Conservation (phyloP, 2,329 filamentous ascomycete genomes). For the Calonectria pteridis region DNA sequence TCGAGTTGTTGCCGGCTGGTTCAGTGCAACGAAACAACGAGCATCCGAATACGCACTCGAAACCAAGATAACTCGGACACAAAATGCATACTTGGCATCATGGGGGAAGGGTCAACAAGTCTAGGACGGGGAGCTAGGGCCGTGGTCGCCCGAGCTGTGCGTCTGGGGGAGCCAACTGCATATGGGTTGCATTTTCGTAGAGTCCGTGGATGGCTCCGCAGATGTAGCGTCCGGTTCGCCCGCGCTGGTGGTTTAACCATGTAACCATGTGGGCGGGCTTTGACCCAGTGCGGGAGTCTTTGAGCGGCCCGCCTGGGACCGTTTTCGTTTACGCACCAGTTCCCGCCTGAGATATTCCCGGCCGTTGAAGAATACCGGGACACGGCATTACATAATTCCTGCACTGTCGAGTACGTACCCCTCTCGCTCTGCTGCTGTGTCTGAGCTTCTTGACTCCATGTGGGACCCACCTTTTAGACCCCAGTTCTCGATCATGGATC, state of each 20-base stretch:
- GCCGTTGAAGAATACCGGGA: not conserved
- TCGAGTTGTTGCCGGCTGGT: not conserved
- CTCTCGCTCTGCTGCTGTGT: not conserved
- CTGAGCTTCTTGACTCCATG: not conserved
- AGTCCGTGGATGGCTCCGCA: not conserved
- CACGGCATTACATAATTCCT: constrained; percentile 16
- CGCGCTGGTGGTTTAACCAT: not conserved
- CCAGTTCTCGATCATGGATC: constrained; percentile 35
- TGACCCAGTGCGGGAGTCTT: not conserved
- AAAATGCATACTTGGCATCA: constrained; percentile 1
- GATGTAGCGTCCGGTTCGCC: constrained; percentile 7
- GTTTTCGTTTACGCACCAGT: not conserved
- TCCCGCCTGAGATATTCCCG: not conserved
- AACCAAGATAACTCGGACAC: not conserved
- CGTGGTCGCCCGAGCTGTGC: not conserved
- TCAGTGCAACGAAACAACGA: not conserved
- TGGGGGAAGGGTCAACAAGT: not conserved
- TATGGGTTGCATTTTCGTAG: not conserved
- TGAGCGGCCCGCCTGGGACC: not conserved
- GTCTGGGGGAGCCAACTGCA: not conserved
- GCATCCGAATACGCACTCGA: constrained; percentile 9
- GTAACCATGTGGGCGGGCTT: not conserved
- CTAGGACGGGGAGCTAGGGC: not conserved
- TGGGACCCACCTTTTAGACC: constrained; percentile 38
- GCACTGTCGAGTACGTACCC: not conserved